Percentiles rank a stretch among this genome's conserved stretches.
Conservation (phyloP, 495 filamentous ascomycete genomes). For the Massariosphaeria phaeospora region DNA sequence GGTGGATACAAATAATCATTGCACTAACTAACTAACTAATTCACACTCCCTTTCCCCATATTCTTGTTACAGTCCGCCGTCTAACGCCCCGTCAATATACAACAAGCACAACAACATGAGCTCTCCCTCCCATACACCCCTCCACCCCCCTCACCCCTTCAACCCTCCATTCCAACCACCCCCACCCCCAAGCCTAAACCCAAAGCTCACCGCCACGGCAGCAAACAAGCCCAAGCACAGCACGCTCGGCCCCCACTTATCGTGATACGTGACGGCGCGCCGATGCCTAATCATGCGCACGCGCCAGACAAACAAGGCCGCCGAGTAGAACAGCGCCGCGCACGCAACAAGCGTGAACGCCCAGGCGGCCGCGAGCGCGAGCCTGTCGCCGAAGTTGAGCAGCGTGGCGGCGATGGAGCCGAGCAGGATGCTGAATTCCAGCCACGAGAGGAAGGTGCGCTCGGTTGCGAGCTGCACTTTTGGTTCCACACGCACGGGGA, state of each 20-base stretch:
- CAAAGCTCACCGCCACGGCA: conserved; percentile 75
- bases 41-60: too few species aligned
- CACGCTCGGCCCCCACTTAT: conserved; percentile 77
- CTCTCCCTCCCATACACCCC: too few species aligned
- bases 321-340: conserved; percentile 67
- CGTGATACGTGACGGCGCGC: conserved; percentile 81
- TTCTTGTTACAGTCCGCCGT: too few species aligned
- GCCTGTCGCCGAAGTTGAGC: conserved; percentile 73
- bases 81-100: too few species aligned
- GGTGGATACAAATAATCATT: too few species aligned
- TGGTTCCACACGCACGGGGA: conserved; percentile 91
- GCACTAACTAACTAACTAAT: too few species aligned
- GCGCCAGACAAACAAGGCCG: conserved; percentile 80
- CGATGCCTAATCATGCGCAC: conserved; percentile 76
- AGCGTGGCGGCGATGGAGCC: conserved; percentile 86
- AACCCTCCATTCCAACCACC: conserved; percentile 38
- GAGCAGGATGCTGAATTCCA: conserved; percentile 92
- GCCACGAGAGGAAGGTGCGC: conserved; percentile 93
- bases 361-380: conserved; percentile 55
- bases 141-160: conserved; percentile 28
- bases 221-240: conserved; percentile 68
- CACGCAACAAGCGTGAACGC: conserved; percentile 82
- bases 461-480: conserved; percentile 98
- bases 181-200: conserved; percentile 46
- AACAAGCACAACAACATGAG: too few species aligned